These are phyloP conservation scores for Zygotorulaspora danielsina DNA, from an alignment of 805 yeast species.

Conservation along the genomic window DNA sequence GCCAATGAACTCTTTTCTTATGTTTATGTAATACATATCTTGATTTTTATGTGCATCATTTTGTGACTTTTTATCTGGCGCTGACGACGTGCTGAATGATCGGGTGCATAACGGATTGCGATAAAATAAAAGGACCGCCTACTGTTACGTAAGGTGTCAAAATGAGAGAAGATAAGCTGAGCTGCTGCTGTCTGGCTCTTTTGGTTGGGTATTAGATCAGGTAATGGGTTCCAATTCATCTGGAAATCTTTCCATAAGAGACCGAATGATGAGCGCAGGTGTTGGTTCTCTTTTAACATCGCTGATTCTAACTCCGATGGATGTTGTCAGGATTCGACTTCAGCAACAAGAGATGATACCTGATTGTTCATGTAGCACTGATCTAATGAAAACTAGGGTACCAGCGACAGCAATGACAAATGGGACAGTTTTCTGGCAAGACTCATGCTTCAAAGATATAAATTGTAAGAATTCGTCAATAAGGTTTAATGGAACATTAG, in stretches of 20 bases:
- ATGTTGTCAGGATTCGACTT: slow-evolving; percentile 69
- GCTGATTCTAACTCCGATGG: slow-evolving; percentile 70
- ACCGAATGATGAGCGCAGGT: slow-evolving; percentile 75
- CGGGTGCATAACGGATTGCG: not conserved
- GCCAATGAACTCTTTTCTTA: slow-evolving; percentile 3
- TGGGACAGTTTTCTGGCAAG: slow-evolving; percentile 32
- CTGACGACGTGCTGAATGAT: not conserved
- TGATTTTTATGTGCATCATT: not conserved
- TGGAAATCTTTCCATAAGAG: slow-evolving; percentile 35
- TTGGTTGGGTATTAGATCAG: not conserved
- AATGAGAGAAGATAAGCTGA: no score
- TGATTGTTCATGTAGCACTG: slow-evolving; percentile 36
- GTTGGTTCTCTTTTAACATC: slow-evolving; percentile 72
- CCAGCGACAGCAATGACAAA: slow-evolving; percentile 28
- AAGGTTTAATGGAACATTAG: slow-evolving; percentile 60
- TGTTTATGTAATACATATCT: not conserved
- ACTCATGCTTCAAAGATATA: slow-evolving; percentile 33
- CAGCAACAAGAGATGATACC: slow-evolving; percentile 70
- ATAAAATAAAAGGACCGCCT: not conserved
- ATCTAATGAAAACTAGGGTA: slow-evolving; percentile 35
- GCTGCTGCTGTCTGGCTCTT: no score
- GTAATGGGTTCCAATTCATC: slow-evolving; percentile 8
- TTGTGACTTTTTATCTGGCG: slow-evolving; percentile 1
- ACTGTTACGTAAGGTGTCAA: no score
- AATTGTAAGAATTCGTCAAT: slow-evolving; percentile 31